phyloP scores from a whole-genome alignment of 176 grass and related monocot genomes.

The Rhipidocladum racemiflorum region DNA sequence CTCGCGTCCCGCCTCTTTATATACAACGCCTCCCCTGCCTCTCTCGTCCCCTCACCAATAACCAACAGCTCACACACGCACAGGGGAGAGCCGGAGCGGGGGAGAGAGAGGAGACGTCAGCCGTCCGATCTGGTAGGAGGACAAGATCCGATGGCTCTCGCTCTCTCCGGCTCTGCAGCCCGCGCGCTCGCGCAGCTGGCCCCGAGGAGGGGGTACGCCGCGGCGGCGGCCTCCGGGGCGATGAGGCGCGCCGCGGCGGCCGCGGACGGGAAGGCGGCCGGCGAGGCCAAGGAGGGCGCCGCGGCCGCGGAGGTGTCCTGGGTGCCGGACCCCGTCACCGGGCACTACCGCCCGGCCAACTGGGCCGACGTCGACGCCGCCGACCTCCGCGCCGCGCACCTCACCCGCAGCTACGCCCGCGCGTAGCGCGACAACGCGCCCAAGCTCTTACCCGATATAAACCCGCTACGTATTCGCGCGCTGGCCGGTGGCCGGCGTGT shows the following conservation, averaged over 20 bases:
- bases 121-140: not conserved
- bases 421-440: not conserved
- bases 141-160: constrained; percentile 53
- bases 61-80: not conserved
- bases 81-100: not conserved
- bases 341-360: constrained; percentile 65
- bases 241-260: constrained; percentile 27
- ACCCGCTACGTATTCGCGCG: not conserved
- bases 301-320: constrained; percentile 35
- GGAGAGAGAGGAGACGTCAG: not conserved
- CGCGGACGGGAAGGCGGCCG: constrained; percentile 11
- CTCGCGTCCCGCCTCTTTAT: not conserved
- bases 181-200: constrained; percentile 28
- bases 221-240: constrained; percentile 31
- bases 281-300: constrained; percentile 35
- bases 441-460: not conserved
- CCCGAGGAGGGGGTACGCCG: constrained; percentile 41
- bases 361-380: constrained; percentile 47
- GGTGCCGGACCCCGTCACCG: constrained; percentile 71
- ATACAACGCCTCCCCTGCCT: not conserved
- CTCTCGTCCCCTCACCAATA: not conserved
- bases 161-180: constrained; percentile 35
- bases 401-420: constrained; percentile 35
- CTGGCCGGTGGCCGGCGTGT: not conserved
- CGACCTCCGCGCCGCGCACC: constrained; percentile 62